phyloP scores from a whole-genome alignment of 139 green algal species.

The Marvania coccoides region DNA sequence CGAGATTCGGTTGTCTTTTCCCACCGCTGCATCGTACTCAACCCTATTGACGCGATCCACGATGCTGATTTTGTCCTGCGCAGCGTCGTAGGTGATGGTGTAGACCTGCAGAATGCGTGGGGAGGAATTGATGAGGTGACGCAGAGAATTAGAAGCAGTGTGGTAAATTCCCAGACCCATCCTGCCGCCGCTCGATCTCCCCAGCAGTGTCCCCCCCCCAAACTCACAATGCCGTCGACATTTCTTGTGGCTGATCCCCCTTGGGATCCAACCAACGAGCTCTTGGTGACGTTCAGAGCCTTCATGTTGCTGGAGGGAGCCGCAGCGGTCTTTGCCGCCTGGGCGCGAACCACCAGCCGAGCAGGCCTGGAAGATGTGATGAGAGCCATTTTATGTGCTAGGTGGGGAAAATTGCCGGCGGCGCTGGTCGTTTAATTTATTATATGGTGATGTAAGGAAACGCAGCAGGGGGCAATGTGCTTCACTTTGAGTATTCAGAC shows the following conservation, averaged over 20 bases:
- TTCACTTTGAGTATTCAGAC: too few relatives aligned
- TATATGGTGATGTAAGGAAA: too few relatives aligned
- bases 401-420: too few relatives aligned
- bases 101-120: neutral
- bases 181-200: too few relatives aligned
- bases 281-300: slow-evolving; percentile 3
- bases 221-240: neutral
- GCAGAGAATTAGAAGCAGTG: too few relatives aligned
- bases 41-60: neutral
- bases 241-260: neutral
- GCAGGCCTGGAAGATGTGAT: too few relatives aligned
- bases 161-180: too few relatives aligned
- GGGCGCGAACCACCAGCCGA: neutral
- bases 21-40: slow-evolving; percentile 4
- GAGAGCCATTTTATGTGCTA: too few relatives aligned
- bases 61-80: neutral
- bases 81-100: neutral
- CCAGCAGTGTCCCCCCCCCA: too few relatives aligned
- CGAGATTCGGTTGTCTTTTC: slow-evolving; percentile 17
- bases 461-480: too few relatives aligned
- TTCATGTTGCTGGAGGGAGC: neutral
- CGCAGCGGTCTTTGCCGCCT: neutral
- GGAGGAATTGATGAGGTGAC: too few relatives aligned
- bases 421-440: too few relatives aligned
- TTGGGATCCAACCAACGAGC: neutral